Conservation (phyloP, 2,329 filamentous ascomycete species). For the Arachnomyces sp. region DNA sequence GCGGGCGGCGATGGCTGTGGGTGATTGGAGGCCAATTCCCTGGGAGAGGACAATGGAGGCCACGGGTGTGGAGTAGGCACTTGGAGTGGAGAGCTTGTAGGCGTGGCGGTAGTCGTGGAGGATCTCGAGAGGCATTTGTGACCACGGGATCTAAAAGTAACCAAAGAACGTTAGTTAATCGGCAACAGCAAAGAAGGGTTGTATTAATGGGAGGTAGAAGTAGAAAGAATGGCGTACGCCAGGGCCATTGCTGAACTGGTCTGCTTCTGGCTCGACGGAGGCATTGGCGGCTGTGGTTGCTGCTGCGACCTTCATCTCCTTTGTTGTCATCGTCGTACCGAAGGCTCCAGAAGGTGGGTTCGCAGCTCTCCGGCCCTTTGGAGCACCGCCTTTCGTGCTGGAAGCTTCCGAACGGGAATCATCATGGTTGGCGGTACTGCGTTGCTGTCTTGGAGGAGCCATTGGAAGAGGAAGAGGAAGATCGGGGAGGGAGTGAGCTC, state of each 20-base stretch:
- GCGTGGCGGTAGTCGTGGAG: slow-evolving; percentile 43
- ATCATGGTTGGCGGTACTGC: slow-evolving; percentile 31
- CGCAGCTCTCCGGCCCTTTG: slow-evolving; percentile 26
- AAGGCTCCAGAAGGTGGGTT: slow-evolving; percentile 8
- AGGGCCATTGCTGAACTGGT: slow-evolving; percentile 15
- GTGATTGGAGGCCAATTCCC: slow-evolving; percentile 38
- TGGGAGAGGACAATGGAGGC: slow-evolving; percentile 41
- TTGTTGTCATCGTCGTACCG: slow-evolving; percentile 11
- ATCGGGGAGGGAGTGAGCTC: no score
- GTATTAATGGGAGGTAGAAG: slow-evolving; percentile 13
- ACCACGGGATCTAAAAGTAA: slow-evolving; percentile 33
- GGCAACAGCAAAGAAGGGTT: slow-evolving; percentile 6
- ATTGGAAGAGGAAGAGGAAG: slow-evolving; percentile 18
- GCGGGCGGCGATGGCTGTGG: slow-evolving; percentile 36
- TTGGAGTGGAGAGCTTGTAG: slow-evolving; percentile 39
- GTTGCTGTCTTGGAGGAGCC: slow-evolving; percentile 39
- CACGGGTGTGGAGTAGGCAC: slow-evolving; percentile 37
- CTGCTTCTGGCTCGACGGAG: slow-evolving; percentile 16
- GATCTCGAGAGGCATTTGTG: slow-evolving; percentile 35
- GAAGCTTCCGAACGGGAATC: slow-evolving; percentile 44
- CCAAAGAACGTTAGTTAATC: slow-evolving; percentile 6
- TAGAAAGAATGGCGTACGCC: slow-evolving; percentile 14
- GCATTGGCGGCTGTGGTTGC: slow-evolving; percentile 19
- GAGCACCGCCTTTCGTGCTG: slow-evolving; percentile 26
- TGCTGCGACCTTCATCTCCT: slow-evolving; percentile 17